Evolutionary conservation across 2,329 filamentous ascomycete species (phyloP), one percentile per base, ranked within the genome.

Genomic region (Achaetomium macrosporum): DNA sequence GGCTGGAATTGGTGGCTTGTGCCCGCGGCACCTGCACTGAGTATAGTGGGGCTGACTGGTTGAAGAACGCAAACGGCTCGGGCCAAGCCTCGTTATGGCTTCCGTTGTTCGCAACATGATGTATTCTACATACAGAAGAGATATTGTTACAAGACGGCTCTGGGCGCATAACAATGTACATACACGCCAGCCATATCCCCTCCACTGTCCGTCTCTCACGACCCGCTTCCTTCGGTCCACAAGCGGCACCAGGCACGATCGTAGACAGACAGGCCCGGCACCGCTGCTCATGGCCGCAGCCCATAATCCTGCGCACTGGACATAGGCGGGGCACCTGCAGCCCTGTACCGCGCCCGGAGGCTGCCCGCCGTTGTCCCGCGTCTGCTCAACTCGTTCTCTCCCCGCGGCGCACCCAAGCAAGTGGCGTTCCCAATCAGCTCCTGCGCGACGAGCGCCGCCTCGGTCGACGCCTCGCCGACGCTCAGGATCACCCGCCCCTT

Each of bases 401-500:
- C 44, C 40, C n/a, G 31, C 42, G 16, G 10, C 16, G 29, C 29
- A 17, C 36, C 73, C 71, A 56, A 68, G 66, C 37, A 68, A 61
- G 11, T 42, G 16, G 41, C 54, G 25, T 70, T 62, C 35, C 72
- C 71, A 13, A 67, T 56, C 55, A 69, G 47, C 67, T 82, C 79
- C 64, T 72, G 71, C 42, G 70, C 69, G 29, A 82, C 69, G 19
- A 77, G 59, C 51, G 69, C 68, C 2, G 71, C 65, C 64, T 73
- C 69, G 1, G 56, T 10, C 16, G 64, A 54, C 0, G 72, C 66
- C 44, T 76, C 73, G 15, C 62, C 63, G n/a, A 79, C 64, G 16
- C 64, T 64, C 39, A 82, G 55, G 7, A 71, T 59, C 12, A 83
- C 65, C 58, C 68, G 75, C 54, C 81, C 81, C 45, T 67, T 70